These are phyloP conservation scores for Aspergillus sp. DNA, from an alignment of 2,329 filamentous ascomycete genomes.

Conservation along the genomic window DNA sequence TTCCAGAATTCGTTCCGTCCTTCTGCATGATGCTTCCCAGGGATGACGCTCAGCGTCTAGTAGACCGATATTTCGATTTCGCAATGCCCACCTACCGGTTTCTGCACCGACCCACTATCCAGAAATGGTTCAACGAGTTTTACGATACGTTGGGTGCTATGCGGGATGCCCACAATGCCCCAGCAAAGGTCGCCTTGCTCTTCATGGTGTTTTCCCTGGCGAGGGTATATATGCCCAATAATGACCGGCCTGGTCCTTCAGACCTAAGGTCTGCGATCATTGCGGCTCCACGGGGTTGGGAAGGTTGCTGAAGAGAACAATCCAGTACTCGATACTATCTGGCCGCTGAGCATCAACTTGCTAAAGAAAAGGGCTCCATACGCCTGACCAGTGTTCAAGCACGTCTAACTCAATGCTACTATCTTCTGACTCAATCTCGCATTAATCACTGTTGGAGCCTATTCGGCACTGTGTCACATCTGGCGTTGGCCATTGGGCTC, in stretches of 20 bases:
- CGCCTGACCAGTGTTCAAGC: slow-evolving; percentile 44
- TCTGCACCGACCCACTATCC: slow-evolving; percentile 43
- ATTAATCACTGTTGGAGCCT: slow-evolving; percentile 50
- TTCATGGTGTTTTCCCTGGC: slow-evolving; percentile 10
- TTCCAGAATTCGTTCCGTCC: slow-evolving; percentile 43
- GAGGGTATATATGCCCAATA: slow-evolving; percentile 4
- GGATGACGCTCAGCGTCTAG: slow-evolving; percentile 27
- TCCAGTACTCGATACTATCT: slow-evolving; percentile 3
- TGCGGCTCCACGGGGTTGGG: too few relatives aligned
- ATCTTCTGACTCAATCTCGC: slow-evolving; percentile 45
- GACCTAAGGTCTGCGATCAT: background rate
- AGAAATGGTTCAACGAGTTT: slow-evolving; percentile 46
- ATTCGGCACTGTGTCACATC: slow-evolving; percentile 44
- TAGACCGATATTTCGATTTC: slow-evolving; percentile 46
- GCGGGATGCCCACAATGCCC: slow-evolving; percentile 39
- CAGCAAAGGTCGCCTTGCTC: slow-evolving; percentile 26
- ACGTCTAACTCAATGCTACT: slow-evolving; percentile 44
- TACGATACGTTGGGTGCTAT: slow-evolving; percentile 47
- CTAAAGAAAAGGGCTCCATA: slow-evolving; percentile 40
- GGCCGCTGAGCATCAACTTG: slow-evolving; percentile 33
- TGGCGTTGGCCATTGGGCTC: slow-evolving; percentile 31
- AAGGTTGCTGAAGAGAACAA: background rate
- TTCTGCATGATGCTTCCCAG: slow-evolving; percentile 44
- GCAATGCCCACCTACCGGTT: slow-evolving; percentile 47
- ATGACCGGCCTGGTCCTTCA: slow-evolving; percentile 2